Evolutionary conservation across 1,284 basidiomycete species (phyloP), one percentile per base, ranked within the genome.

Genomic region (Dichomitus squalens): DNA sequence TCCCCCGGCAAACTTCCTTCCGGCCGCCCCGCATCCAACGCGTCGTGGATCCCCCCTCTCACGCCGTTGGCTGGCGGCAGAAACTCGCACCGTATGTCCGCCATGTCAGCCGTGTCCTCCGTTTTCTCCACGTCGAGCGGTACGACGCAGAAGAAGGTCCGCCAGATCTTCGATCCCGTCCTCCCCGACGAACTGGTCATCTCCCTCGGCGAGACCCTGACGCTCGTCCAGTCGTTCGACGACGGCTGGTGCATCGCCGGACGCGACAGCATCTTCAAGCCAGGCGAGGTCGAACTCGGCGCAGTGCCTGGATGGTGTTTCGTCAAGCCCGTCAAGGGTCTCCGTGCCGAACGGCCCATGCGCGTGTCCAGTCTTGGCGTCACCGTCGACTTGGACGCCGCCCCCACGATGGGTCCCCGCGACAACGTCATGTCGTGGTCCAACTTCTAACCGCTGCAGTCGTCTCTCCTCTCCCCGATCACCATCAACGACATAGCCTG

Each of bases 201-300:
- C 59, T 68, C 73, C 31, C 65, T 79, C 14, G 85, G 85, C 40
- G 87, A 91, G 70, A 75, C 74, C 36, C 71, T 91, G 41, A 80
- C 79, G 2, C 71, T 88, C 21, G 75, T 89, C 8, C 81, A 84
- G 60, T 58, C 58, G 2, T 87, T 85, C 64, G 86, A 90, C 57
- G 88, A 91, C 58, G 88, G 87, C 2, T 92, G 88, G 89, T 89
- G 86, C 67, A 76, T 89, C 56, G 86, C 88, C 49, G 83, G 81
- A 16, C 75, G 86, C 34, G 80, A 85, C 55, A 74, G 73, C 60
- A 66, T 79, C 47, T 76, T 79, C 71, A 76, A 75, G 27, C 66
- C 70, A 7, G 76, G 77, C 46, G 75, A 83, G 39, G 72, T 85
- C 48, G 84, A 86, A 66, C 71, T 88, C 31, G 88, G 89, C 31